Evolutionary conservation across 805 yeast genomes (phyloP).

Genomic region (Hermanozyma aechmeae): DNA sequence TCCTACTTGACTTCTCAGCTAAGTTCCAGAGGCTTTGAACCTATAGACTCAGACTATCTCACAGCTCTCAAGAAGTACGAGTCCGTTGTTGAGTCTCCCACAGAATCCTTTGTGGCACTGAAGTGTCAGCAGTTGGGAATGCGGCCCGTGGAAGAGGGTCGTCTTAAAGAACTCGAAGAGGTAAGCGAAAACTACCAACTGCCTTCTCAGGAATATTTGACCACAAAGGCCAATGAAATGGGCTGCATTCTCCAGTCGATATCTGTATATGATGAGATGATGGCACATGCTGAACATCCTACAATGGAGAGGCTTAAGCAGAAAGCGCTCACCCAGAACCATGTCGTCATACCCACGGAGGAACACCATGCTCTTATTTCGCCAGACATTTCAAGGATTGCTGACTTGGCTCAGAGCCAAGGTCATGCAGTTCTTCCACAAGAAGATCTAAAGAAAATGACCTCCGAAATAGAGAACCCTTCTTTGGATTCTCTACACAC

Average conservation of each 20-base stretch:
- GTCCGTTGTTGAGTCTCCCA: conserved; percentile 12
- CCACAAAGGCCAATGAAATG: conserved; percentile 24
- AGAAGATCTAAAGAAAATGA: too few relatives aligned
- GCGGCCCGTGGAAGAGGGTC: too few relatives aligned
- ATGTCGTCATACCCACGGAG: conserved; percentile 7
- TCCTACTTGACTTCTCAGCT: conserved; percentile 12
- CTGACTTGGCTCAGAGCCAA: too few relatives aligned
- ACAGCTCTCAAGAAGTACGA: conserved; percentile 7
- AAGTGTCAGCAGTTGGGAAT: conserved; percentile 15
- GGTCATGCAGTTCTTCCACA: too few relatives aligned
- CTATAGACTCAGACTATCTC: conserved; percentile 9
- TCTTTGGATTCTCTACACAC: too few relatives aligned
- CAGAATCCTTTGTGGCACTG: conserved; percentile 14
- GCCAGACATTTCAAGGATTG: too few relatives aligned
- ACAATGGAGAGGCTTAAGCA: conserved; percentile 1
- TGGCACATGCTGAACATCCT: conserved; percentile 7
- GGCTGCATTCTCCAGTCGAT: conserved; percentile 23
- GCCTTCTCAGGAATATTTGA: conserved; percentile 23
- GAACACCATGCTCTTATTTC: too few relatives aligned
- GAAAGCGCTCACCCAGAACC: conserved; percentile 3
- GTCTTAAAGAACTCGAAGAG: conserved; percentile 7
- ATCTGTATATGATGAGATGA: conserved; percentile 21
- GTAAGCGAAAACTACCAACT: conserved; percentile 18
- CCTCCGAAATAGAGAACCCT: too few relatives aligned
- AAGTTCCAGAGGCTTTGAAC: conserved; percentile 4